A percentile compares a stretch with the other conserved stretches of the same genome.
These are phyloP conservation scores for Monilinia laxa DNA, from an alignment of 2,329 filamentous ascomycete genomes.

Conservation along the genomic window DNA sequence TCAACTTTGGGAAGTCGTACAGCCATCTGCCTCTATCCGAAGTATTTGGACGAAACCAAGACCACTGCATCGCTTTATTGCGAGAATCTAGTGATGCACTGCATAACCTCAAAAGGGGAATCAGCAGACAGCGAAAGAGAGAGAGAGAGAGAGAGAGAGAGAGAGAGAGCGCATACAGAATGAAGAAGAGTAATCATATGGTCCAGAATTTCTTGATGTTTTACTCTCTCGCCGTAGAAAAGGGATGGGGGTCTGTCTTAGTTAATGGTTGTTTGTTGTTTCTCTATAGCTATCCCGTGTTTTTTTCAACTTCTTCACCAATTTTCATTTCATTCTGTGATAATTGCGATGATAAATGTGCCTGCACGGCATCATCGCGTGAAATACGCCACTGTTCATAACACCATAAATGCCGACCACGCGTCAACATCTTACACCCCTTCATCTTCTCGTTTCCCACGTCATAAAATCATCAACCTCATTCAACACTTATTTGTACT, in stretches of 20 bases:
- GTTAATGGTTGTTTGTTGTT: background rate
- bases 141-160: no score
- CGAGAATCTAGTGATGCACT: background rate
- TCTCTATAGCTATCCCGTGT: no score
- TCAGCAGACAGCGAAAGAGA: background rate
- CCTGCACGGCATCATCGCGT: background rate
- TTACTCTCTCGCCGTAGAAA: no score
- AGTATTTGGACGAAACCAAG: background rate
- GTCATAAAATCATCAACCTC: background rate
- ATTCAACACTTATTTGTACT: background rate
- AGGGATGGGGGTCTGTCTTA: no score
- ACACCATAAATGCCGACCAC: background rate
- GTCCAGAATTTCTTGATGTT: background rate
- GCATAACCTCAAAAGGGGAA: background rate
- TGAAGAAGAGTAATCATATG: background rate
- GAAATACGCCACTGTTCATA: background rate
- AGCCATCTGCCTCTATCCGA: conserved; percentile 2
- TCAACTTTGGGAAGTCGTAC: background rate
- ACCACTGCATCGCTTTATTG: background rate
- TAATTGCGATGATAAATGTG: no score
- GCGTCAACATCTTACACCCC: conserved; percentile 1
- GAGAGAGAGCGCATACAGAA: no score
- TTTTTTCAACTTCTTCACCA: no score
- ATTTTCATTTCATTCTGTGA: no score
- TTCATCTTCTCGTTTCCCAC: background rate